phyloP scores from a whole-genome alignment of 805 yeast genomes.

The Candida succiphila region DNA sequence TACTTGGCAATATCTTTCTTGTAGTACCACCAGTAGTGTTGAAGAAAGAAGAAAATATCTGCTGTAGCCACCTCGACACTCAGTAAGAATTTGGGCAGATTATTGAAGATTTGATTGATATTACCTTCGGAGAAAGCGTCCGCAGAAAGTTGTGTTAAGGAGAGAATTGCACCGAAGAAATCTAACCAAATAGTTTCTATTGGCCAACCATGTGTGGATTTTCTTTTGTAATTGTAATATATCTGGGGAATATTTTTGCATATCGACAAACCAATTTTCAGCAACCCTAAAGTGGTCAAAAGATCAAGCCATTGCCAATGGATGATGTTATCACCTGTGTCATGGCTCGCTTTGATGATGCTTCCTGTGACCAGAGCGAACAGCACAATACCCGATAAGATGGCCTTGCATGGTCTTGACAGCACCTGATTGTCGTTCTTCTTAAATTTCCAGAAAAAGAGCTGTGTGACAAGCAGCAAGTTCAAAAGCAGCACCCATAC shows the following conservation, averaged over 20 bases:
- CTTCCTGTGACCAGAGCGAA: constrained; percentile 8
- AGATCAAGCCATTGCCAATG: constrained; percentile 20
- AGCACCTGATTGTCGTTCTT: constrained; percentile 21
- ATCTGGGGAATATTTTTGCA: constrained; percentile 27
- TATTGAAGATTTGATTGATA: constrained; percentile 15
- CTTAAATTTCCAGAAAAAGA: constrained; percentile 23
- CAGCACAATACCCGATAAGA: constrained; percentile 2
- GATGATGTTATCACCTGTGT: constrained; percentile 5
- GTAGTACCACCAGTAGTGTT: constrained; percentile 22
- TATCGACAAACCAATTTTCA: constrained; percentile 23
- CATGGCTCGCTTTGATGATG: constrained; percentile 6
- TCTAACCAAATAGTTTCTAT: constrained; percentile 24
- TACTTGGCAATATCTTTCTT: constrained; percentile 12
- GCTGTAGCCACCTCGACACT: constrained; percentile 21
- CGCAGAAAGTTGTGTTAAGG: constrained; percentile 18
- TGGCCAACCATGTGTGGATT: constrained; percentile 30
- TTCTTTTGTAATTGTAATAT: constrained; percentile 21
- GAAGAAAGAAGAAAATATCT: constrained; percentile 20
- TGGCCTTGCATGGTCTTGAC: constrained; percentile 11
- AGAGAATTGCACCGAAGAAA: constrained; percentile 18
- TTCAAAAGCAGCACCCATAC: constrained; percentile 19
- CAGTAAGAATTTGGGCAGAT: constrained; percentile 22
- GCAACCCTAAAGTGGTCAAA: constrained; percentile 21
- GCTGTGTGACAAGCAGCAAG: constrained; percentile 18
- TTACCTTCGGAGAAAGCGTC: constrained; percentile 20